Percentiles rank a stretch among this genome's conserved stretches.
Conservation (phyloP, 2,329 filamentous ascomycete species). For the Aspergillus sp. region DNA sequence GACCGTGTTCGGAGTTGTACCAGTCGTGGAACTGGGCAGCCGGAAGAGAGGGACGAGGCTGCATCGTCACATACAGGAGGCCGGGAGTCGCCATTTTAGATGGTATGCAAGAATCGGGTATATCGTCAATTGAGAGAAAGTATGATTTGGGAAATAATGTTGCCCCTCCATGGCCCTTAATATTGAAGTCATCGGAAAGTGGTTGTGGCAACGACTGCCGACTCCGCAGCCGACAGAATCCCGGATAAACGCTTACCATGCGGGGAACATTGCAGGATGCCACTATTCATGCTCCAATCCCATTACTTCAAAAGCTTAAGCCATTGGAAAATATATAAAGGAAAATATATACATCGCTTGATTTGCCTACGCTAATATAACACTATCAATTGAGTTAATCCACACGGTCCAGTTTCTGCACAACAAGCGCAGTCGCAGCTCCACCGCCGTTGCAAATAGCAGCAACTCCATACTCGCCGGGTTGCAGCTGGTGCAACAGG, state of each 20-base stretch:
- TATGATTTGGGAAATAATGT: neutral
- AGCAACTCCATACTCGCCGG: constrained; percentile 90
- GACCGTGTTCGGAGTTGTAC: constrained; percentile 94
- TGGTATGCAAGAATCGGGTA: too few species aligned
- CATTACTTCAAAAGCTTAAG: neutral
- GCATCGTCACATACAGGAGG: constrained; percentile 83
- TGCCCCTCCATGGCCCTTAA: neutral
- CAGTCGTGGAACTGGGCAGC: constrained; percentile 78
- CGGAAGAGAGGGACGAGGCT: constrained; percentile 67
- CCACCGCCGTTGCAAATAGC: constrained; percentile 97
- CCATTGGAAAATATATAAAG: neutral
- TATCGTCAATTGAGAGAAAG: neutral
- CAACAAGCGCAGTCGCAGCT: constrained; percentile 85
- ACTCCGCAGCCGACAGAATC: constrained; percentile 11
- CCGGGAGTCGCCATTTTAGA: constrained; percentile 53
- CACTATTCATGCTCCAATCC: neutral
- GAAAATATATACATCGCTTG: neutral
- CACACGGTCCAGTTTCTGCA: constrained; percentile 70
- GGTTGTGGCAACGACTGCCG: constrained; percentile 15
- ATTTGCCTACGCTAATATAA: neutral
- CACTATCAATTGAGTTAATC: constrained; percentile 26
- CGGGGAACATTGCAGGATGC: neutral
- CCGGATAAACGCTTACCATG: constrained; percentile 13
- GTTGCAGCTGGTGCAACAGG: constrained; percentile 84
- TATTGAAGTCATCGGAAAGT: constrained; percentile 1